phyloP scores from a whole-genome alignment of 148 eudicot species.

The Vaccinium macrocarpon region DNA sequence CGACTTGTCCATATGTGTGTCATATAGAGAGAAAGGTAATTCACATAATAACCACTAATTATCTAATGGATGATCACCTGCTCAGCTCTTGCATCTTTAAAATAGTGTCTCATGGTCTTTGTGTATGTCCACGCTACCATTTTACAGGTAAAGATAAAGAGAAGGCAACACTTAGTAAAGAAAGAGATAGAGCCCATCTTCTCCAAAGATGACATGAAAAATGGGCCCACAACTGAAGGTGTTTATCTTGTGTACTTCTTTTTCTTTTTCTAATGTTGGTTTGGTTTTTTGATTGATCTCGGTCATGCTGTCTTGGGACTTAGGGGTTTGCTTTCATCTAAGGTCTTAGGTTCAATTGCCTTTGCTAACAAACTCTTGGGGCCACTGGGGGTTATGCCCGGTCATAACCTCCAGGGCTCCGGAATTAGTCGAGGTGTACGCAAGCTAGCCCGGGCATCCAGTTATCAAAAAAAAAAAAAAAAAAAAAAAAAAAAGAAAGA shows the following conservation, averaged over 20 bases:
- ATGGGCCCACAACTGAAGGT: constrained; percentile 61
- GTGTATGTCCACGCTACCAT: not conserved
- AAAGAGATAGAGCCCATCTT: constrained; percentile 53
- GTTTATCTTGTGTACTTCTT: constrained; percentile 11
- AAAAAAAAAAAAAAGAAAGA: no score
- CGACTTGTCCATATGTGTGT: constrained; percentile 62
- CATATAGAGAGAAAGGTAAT: constrained; percentile 52
- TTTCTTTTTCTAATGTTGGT: not conserved
- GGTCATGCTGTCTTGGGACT: not conserved
- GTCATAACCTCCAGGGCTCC: no score
- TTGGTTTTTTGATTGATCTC: not conserved
- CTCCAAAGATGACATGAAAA: constrained; percentile 43
- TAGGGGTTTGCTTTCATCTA: no score
- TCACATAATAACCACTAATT: not conserved
- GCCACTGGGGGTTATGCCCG: no score
- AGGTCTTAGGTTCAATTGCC: no score
- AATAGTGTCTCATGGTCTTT: not conserved
- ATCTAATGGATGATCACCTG: not conserved
- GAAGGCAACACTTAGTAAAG: constrained; percentile 41
- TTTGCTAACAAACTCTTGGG: no score
- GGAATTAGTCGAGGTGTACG: no score
- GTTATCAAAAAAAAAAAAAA: no score
- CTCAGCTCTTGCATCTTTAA: not conserved
- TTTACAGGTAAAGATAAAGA: constrained; percentile 64
- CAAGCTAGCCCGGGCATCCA: no score